phyloP scores from a whole-genome alignment of 805 yeast genomes.

The Zygosaccharomyces siamensis region DNA sequence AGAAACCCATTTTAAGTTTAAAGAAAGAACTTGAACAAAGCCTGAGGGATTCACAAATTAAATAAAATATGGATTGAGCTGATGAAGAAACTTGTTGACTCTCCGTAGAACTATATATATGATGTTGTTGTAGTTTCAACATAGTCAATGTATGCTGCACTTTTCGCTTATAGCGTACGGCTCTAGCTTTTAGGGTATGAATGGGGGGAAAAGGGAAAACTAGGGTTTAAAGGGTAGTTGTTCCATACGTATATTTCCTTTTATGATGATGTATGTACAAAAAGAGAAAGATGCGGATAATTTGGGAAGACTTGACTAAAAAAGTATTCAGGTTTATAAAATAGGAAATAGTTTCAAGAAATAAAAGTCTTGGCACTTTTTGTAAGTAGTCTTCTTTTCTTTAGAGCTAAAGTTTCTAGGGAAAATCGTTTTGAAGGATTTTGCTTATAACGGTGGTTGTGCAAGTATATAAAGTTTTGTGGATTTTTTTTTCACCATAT shows the following conservation, averaged over 20 bases:
- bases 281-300: neutral
- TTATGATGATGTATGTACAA: neutral
- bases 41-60: neutral
- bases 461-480: too few relatives aligned
- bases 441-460: too few relatives aligned
- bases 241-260: neutral
- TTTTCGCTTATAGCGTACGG: neutral
- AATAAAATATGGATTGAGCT: neutral
- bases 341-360: neutral
- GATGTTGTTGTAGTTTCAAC: neutral
- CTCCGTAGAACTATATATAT: neutral
- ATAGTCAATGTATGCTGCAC: neutral
- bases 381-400: too few relatives aligned
- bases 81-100: neutral
- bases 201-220: neutral
- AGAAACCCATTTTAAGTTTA: constrained; percentile 43
- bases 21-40: neutral
- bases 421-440: too few relatives aligned
- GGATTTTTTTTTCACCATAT: neutral
- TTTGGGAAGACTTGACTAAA: neutral
- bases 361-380: neutral
- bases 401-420: too few relatives aligned
- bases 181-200: neutral
- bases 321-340: neutral
- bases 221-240: neutral